Base-by-base conservation (phyloP, 768 basidiomycete species). In the Russula olivacea region DNA sequence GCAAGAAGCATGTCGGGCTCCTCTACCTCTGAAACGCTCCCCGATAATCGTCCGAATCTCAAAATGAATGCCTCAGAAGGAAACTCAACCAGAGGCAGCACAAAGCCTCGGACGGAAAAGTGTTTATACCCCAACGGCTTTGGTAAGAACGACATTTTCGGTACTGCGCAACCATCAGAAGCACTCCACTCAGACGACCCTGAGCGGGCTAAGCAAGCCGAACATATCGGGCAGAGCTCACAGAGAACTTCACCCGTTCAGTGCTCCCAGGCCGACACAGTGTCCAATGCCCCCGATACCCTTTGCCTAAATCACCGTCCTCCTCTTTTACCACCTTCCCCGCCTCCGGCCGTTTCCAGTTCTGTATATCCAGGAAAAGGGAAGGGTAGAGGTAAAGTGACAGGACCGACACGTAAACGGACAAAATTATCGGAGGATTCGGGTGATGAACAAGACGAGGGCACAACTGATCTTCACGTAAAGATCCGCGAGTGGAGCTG, bases 261-360 rank as follows among this genome's bases (percentile, higher is more conserved):
- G 62, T 49, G 61, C 30, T 40, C 65, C 7, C 40, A 60, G 41
- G 51, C 59, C 48, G 58, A 50, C 57, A 55, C 41, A 49, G 58
- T 32, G 25, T 49, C 54, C 25, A 55, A 55, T 41, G 43, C 52
- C 59, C 47, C 59, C 67, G 38, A 66, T 59, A 32, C 56, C 59
- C 28, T 64, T 41, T 52, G 72, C 53, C 70, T 69, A 54, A 23
- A 8, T 45, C 73, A 56, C 58, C 36, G 57, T 41, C 61, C 65
- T 30, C 79, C 65, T 30, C 79, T 88, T 53, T 71, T 89, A 57
- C 86, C 87, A 8, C 87, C 88, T 19, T 88, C 89, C 19, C 88
- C 88, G n/a, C 84, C 86, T 19, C 79, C 80, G 3, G 74, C 68
- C 12, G 68, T 64, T 25, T 56, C 66, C 3, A 66, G 55, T 57